Base-by-base conservation (phyloP, 2,329 filamentous ascomycete species). In the Aureobasidium sp. region DNA sequence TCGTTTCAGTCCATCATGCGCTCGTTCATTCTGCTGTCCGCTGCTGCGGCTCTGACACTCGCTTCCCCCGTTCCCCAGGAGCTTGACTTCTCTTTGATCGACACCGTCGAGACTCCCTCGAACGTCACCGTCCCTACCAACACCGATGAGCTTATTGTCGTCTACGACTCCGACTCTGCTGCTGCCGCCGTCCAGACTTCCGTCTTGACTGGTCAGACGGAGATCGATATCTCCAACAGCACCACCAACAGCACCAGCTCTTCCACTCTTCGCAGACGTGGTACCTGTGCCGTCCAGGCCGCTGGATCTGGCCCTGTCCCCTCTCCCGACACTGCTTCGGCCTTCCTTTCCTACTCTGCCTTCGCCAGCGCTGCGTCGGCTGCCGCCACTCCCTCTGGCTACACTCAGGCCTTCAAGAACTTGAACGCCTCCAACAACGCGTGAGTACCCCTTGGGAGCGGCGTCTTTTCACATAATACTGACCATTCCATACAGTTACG, bases 271-370 rank as follows among this genome's bases (percentile, higher is more conserved):
- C 45, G 36, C 15, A 61, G 45, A 47, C 57, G 57, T 51, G 47
- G 45, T 47, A 53, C 58, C n/a, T 61, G 58, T 47, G 47, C 48
- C 7, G 48, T 48, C 9, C 60, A 62, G 42, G 29, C 60, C 31
- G 34, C 49, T 41, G 67, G 67, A 11, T 64, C 58, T 42, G 66
- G 63, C 9, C 68, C 68, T 37, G 59, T 65, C 22, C 39, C 67
- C 25, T 62, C 45, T 37, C 72, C 73, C 7, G 75, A 77, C 63
- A 74, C 71, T 5, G 67, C 66, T 25, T 62, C 52, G 39, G 69
- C 67, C 12, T 77, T 77, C 66, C 41, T 61, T 25, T 47, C 53
- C 14, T 51, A 64, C 51, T 47, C 62, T 53, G 47, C 61, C 14
- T 64, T 59, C 39, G 55, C 37, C 20, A 31, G 29, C 8, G 61